Conservation (phyloP, 805 yeast species). For the Maudiozyma barnettii region DNA sequence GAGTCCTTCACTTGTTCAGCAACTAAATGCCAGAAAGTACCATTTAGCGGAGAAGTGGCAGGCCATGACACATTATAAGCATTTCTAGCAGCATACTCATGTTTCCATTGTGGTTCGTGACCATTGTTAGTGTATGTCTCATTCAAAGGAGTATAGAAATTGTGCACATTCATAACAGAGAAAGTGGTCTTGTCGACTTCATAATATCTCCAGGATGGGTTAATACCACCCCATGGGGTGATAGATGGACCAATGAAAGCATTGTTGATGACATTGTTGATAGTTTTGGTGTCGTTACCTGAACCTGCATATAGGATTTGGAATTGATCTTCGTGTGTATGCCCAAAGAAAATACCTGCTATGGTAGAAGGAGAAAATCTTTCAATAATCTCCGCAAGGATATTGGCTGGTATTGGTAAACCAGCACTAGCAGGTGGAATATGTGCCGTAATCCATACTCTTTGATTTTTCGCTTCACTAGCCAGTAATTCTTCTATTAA, state of each 20-base stretch:
- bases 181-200: neutral
- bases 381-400: neutral
- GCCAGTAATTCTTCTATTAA: neutral
- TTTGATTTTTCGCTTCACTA: neutral
- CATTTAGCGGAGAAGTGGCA: neutral
- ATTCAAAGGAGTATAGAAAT: neutral
- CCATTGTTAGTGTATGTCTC: neutral
- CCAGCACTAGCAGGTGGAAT: neutral
- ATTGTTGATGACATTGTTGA: neutral
- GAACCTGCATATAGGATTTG: neutral
- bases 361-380: neutral
- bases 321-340: neutral
- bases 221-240: neutral
- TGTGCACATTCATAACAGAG: neutral
- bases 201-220: slow-evolving; percentile 1
- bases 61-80: neutral
- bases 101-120: neutral
- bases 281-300: neutral
- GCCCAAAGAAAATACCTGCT: neutral
- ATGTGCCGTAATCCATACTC: neutral
- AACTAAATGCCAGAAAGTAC: neutral
- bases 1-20: neutral
- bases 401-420: neutral
- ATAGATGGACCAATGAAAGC: neutral
- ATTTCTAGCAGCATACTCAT: neutral